Base-by-base conservation (phyloP, 139 green algal species). In the Micractinium sp. region DNA sequence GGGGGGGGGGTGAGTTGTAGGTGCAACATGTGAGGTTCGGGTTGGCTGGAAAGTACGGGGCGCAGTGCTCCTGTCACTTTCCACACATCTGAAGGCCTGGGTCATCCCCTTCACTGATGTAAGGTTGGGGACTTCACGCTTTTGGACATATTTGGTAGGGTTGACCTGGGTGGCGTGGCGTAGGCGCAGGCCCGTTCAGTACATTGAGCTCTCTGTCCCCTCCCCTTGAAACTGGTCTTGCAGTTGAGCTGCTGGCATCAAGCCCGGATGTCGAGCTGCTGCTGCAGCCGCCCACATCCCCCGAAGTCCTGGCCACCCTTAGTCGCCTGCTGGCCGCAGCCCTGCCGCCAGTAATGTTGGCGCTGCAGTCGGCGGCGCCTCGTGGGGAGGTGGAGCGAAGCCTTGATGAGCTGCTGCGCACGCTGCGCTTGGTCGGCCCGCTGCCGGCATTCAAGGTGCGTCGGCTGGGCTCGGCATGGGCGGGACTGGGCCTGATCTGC, bases 371-470 rank as follows among this genome's bases (percentile, higher is more conserved):
- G 16, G 85, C 19, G 4, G 73, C 76, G 36, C 71, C 89, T 18
- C 56, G 74, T 0, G 39, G 66, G 27, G 75, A 92, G 61, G 83
- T 90, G 60, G 89, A 92, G 71, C 56, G 89, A 0, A 22, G 33
- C 27, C 56, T 92, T 85, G 38, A 81, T 13, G 89, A 90, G 73
- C 75, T 92, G 63, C 61, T 90, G 77, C 74, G 47, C 66, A 90
- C 90, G 41, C 81, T 93, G 20, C 73, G 77, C 76, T 14, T 93
- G 36, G 61, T 71, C 15, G 69, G 80, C 16, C 61, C 90, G 38
- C 86, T 93, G 82, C 90, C 90, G 2, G 82, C 87, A 15, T 90
- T 93, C 75, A 90, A 90, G 79, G 87, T 87, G 38, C 66, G 35
- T 39, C 33, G 16, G 31, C 33, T 2, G 53, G 31, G 47, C 3